phyloP scores from a whole-genome alignment of 306 rosid genomes.

The Urtica urens region DNA sequence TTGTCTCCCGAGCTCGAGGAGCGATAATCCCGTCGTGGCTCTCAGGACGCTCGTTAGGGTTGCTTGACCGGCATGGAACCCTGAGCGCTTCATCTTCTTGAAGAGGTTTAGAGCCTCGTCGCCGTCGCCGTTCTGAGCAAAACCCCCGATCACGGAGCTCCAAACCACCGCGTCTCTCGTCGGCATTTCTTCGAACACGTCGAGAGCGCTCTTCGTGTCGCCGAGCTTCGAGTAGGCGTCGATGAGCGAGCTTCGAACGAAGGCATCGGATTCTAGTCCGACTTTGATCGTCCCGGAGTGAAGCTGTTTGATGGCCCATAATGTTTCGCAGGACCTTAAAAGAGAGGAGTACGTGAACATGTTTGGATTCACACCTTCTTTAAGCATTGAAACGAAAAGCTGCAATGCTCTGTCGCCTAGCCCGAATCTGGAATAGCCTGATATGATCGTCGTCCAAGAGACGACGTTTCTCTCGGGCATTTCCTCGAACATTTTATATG shows the following conservation, averaged over 20 bases:
- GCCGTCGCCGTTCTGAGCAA: conserved; percentile 74
- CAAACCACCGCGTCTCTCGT: conserved; percentile 66
- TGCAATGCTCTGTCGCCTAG: conserved; percentile 42
- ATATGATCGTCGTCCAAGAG: conserved; percentile 72
- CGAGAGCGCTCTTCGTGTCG: conserved; percentile 36
- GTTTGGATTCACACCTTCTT: conserved; percentile 74
- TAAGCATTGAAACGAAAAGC: conserved; percentile 46
- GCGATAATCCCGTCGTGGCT: conserved; percentile 57
- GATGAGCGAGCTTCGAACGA: conserved; percentile 66
- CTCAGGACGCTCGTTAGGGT: conserved; percentile 71
- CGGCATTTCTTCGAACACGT: conserved; percentile 58
- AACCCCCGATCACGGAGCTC: conserved; percentile 74
- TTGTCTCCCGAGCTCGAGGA: conserved; percentile 76
- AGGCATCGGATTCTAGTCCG: conserved; percentile 78
- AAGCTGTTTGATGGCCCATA: conserved; percentile 44
- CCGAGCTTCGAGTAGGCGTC: conserved; percentile 68
- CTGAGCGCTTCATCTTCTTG: conserved; percentile 55
- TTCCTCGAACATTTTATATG: conserved; percentile 49
- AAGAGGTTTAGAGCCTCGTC: conserved; percentile 60
- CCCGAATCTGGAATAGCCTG: conserved; percentile 50
- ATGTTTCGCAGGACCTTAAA: conserved; percentile 57
- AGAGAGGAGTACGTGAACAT: conserved; percentile 77
- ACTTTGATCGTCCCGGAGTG: conserved; percentile 47
- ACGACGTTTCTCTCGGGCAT: conserved; percentile 75
- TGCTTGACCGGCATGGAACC: conserved; percentile 48